Evolutionary conservation across 257 asterid genomes (phyloP).

Genomic region (Lantana camara): DNA sequence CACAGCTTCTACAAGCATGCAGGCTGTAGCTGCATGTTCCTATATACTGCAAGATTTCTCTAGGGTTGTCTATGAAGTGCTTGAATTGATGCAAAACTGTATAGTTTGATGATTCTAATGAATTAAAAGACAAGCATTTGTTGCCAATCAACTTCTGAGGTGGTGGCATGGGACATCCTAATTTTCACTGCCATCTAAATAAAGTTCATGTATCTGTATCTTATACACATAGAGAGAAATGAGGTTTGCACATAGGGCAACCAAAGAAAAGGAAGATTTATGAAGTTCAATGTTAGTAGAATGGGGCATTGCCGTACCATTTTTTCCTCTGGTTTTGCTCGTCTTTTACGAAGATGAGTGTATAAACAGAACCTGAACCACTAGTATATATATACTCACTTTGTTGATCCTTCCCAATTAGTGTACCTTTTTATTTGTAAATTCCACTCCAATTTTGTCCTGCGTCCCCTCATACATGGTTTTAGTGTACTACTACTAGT

Average conservation of each 20-base stretch:
- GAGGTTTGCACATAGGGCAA: neutral
- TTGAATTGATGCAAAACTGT: neutral
- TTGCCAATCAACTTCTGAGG: slow-evolving; percentile 1
- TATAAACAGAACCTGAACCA: too few relatives aligned
- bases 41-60: slow-evolving; percentile 8
- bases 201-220: neutral
- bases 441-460: too few relatives aligned
- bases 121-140: neutral
- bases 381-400: too few relatives aligned
- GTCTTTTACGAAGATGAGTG: too few relatives aligned
- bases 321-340: too few relatives aligned
- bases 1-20: neutral
- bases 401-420: too few relatives aligned
- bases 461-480: too few relatives aligned
- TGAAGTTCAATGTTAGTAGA: neutral
- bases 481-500: too few relatives aligned
- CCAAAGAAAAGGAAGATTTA: neutral
- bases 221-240: neutral
- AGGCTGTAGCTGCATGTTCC: slow-evolving; percentile 10
- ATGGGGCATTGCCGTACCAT: too few relatives aligned
- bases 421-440: too few relatives aligned
- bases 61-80: neutral
- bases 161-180: slow-evolving; percentile 14
- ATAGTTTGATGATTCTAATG: neutral
- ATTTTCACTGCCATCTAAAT: neutral